Base-by-base conservation (phyloP, 2,329 filamentous ascomycete genomes). In the Colletotrichum sp. region DNA sequence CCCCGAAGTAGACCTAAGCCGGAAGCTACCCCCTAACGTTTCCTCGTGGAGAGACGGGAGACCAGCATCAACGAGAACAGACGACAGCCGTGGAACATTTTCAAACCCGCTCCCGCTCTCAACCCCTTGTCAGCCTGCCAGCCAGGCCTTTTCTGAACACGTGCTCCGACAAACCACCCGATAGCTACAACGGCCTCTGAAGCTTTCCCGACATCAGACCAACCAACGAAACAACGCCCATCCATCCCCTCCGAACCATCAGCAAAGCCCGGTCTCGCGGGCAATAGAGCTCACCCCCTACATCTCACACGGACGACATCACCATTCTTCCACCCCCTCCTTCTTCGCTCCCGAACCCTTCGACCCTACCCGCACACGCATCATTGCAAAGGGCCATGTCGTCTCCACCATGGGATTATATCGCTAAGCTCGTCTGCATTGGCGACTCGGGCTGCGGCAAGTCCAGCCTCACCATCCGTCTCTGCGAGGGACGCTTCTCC, bases 361-460 rank as follows among this genome's bases (percentile, higher is more conserved):
- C 74, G 26, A 60, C 68, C 61, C 24, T 66, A 66, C 7, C 61
- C 63, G 48, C 74, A 66, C 67, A 55, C 74, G 65, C 65, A 69
- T 39, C 73, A 75, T 67, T 76, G 69, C n/a, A 30, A 76, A 59
- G 59, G 70, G 78, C 80, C 83, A 92, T 92, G 90, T 90, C 90
- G 82, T 84, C 87, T 78, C 91, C 93, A 82, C 94, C 95, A 85
- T 99, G 96, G 96, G 96, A 99, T 88, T 99, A 98, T 89, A 99
- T 99, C 84, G 96, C 96, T 85, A 99, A 99, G 87, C 95, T 99
- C 81, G 96, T 99, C 83, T 98, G 95, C 88, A 96, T 99, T 82
- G 97, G 97, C 85, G 97, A 99, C 88, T 97, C 94, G 61, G 97
- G 96, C 83, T 98, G 95, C 83, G 97, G 97, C 82, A 99, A 99